A percentile compares a stretch with the other conserved stretches of the same genome.
phyloP scores from a whole-genome alignment of 1,284 basidiomycete genomes.

The Entoloma clypeatum region DNA sequence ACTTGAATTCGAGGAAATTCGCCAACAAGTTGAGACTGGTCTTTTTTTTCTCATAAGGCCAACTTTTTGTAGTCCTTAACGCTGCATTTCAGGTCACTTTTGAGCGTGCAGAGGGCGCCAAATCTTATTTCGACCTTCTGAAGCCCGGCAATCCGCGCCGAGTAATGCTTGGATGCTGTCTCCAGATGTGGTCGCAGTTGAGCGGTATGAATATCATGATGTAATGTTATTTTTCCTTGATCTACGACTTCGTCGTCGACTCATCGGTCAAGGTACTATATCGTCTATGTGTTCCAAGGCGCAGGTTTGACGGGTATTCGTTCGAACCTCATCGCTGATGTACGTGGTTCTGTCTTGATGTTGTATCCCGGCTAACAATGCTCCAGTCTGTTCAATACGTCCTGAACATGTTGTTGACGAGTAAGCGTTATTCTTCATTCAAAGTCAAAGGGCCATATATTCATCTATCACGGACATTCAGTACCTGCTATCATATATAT shows the following conservation, averaged over 20 bases:
- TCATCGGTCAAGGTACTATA: slow-evolving; percentile 53
- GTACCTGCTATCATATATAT: slow-evolving; percentile 76
- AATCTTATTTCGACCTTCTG: slow-evolving; percentile 67
- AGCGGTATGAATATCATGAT: slow-evolving; percentile 72
- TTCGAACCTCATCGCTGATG: slow-evolving; percentile 67
- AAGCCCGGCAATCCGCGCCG: slow-evolving; percentile 54
- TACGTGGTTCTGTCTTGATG: slow-evolving; percentile 18
- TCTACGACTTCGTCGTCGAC: neutral
- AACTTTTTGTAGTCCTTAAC: neutral
- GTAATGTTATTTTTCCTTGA: slow-evolving; percentile 31
- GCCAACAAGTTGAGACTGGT: slow-evolving; percentile 51
- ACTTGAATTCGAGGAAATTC: slow-evolving; percentile 80
- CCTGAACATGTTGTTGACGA: slow-evolving; percentile 66
- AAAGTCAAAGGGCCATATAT: neutral
- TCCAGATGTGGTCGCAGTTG: slow-evolving; percentile 67
- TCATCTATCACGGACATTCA: slow-evolving; percentile 4
- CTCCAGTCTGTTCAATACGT: slow-evolving; percentile 67
- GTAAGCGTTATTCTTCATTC: slow-evolving; percentile 17
- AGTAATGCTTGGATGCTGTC: slow-evolving; percentile 50
- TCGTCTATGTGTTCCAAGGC: slow-evolving; percentile 73
- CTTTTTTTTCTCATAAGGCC: neutral
- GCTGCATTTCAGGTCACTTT: slow-evolving; percentile 34
- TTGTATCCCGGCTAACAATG: neutral
- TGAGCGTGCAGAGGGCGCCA: slow-evolving; percentile 70
- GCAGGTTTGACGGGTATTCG: slow-evolving; percentile 70